Base-by-base conservation (phyloP, 306 rosid genomes). In the Medicago arabica region DNA sequence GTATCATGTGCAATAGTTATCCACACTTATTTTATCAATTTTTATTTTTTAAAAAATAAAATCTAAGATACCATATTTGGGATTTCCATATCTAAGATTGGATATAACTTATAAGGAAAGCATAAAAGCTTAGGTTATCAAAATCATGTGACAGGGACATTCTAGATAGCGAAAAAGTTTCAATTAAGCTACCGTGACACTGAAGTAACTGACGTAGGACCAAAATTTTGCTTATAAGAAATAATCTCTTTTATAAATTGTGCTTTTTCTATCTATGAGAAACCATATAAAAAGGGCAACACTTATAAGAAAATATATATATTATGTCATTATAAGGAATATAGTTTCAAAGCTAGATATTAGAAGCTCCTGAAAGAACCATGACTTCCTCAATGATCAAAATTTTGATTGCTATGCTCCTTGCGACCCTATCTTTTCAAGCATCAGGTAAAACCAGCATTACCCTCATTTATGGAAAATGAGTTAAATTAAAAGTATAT, bases 361-460 rank as follows among this genome's bases (percentile, higher is more conserved):
- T 31, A 58, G 68, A 77, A 82, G 63, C 70, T 64, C 63, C 71
- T 31, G 38, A 54, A 54, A 65, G 67, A 75, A 61, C 41, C 66
- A 72, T 84, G 82, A 67, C 5, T 43, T 72, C 74, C 53, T 58
- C 77, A 61, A 25, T 53, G 69, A 71, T 72, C 60, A 80, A 74
- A 66, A 7, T 50, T 76, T 50, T 67, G 59, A 84, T 72, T 16
- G 25, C 28, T 72, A 49, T 80, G 57, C 60, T 76, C 16, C 53
- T 80, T 76, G 64, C 58, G 49, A 59, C 69, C 40, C 53, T 72
- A 43, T 76, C 71, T 50, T 47, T 51, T 60, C 82, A 72, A 76
- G 71, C 69, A 72, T 46, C 19, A 51, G 84, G 84, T 84, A 84
- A 72, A 63, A 40, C 62, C 60, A 63, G 43, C 58, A 74, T 78